Evolutionary conservation across 2,329 filamentous ascomycete genomes (phyloP).

Genomic region (Xylaria digitata): DNA sequence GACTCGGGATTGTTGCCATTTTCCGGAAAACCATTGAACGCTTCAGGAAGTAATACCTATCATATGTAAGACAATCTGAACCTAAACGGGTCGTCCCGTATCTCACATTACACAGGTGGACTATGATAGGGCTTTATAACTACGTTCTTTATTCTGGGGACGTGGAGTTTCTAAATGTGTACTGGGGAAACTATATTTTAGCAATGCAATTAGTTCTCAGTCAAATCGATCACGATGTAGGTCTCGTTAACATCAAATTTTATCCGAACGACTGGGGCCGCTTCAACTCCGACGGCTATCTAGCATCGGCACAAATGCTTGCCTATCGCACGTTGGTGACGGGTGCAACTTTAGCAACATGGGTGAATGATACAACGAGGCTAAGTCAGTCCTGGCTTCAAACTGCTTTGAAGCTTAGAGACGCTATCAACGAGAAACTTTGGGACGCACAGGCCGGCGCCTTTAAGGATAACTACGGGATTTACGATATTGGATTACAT

Average conservation of each 20-base stretch:
- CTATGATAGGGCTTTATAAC: conserved; percentile 68
- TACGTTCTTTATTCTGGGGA: conserved; percentile 68
- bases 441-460: conserved; percentile 62
- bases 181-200: conserved; percentile 61
- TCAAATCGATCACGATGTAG: conserved; percentile 41
- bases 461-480: conserved; percentile 63
- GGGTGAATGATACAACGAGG: conserved; percentile 55
- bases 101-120: conserved; percentile 47
- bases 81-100: conserved; percentile 11
- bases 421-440: conserved; percentile 59
- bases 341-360: conserved; percentile 62
- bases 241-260: conserved; percentile 43
- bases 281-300: conserved; percentile 41
- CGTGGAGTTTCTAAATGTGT: conserved; percentile 56
- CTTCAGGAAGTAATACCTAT: conserved; percentile 46
- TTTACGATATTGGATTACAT: conserved; percentile 57
- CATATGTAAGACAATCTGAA: conserved; percentile 46
- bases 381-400: conserved; percentile 56
- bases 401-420: conserved; percentile 55
- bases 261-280: conserved; percentile 47
- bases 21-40: conserved; percentile 44
- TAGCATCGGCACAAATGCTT: conserved; percentile 46
- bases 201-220: conserved; percentile 54
- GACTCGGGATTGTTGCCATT: conserved; percentile 45
- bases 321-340: conserved; percentile 66